Base-by-base conservation (phyloP, 2,329 filamentous ascomycete genomes). In the Hypoxylon sp. region DNA sequence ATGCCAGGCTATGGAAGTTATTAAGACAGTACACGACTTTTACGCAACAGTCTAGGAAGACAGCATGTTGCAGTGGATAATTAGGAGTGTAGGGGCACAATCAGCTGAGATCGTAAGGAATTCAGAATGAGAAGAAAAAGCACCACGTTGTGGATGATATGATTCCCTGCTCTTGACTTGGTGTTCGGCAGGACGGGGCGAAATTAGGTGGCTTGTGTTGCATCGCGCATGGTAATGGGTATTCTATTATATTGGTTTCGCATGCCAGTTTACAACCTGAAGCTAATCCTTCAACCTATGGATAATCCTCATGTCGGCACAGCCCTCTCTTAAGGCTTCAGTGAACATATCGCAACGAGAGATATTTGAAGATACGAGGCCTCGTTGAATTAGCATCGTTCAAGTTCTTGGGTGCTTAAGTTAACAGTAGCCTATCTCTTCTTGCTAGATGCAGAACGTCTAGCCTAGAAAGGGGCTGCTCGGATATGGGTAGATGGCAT, bases 101-200 rank as follows among this genome's bases (percentile, higher is more conserved):
- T 57, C 34, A n/a, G 46, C 39, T 48, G 8, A 58, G 50, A 46
- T 57, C 21, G 27, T 41, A 41, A 19, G 43, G 52, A 48, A 45
- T 56, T 57, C 47, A 52, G 67, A 65, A 55, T 46, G 48, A 61
- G 61, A 37, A 50, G 58, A 39, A 46, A 41, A 51, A 37, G 39
- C 34, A 53, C 45, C 23, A 37, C 53, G 54, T 41, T 54, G 60
- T 55, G 46, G 57, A 45, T 54, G 27, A 58, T 59, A 57, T 62
- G 55, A 56, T 59, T 55, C 61, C 48, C 61, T 67, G 60, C 67
- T 61, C 69, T 64, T 63, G 52, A 63, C 65, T 70, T 65, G 67
- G 55, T 60, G 63, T 56, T 54, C 34, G 53, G 65, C 62, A 59
- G 64, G 61, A 65, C 48, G 51, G 45, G 55, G 53, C 23, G 39